phyloP scores from a whole-genome alignment of 1,284 basidiomycete genomes.

The Inonotus hispidus region DNA sequence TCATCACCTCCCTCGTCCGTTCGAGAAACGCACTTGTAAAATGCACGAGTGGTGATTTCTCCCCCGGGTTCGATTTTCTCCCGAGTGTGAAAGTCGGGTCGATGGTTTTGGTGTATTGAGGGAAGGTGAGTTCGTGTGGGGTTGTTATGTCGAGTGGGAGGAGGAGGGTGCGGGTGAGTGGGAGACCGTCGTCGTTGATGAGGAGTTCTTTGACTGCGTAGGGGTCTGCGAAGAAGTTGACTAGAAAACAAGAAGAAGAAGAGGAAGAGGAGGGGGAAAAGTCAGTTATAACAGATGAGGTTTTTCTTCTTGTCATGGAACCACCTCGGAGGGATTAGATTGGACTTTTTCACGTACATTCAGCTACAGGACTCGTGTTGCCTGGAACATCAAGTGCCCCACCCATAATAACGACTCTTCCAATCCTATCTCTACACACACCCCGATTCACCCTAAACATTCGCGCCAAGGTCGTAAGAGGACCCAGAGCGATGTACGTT shows the following conservation, averaged over 20 bases:
- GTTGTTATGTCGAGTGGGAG: slow-evolving; percentile 81
- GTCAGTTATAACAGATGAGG: background rate
- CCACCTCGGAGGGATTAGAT: too few species aligned
- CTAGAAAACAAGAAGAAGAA: slow-evolving; percentile 31
- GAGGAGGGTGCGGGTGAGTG: slow-evolving; percentile 62
- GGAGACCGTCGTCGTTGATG: slow-evolving; percentile 41
- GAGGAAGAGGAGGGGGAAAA: background rate
- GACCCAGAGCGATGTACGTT: slow-evolving; percentile 84
- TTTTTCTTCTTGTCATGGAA: background rate
- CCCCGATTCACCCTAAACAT: slow-evolving; percentile 56
- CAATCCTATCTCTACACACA: slow-evolving; percentile 55
- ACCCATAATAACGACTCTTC: slow-evolving; percentile 88
- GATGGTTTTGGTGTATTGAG: slow-evolving; percentile 46
- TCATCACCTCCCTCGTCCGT: slow-evolving; percentile 65
- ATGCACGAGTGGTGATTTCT: slow-evolving; percentile 53
- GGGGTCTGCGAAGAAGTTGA: slow-evolving; percentile 95
- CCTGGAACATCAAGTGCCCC: slow-evolving; percentile 93
- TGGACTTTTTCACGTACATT: too few species aligned
- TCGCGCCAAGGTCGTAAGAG: slow-evolving; percentile 81
- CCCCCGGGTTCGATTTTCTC: slow-evolving; percentile 37
- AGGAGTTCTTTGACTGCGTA: slow-evolving; percentile 72
- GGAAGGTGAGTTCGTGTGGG: slow-evolving; percentile 72
- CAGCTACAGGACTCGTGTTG: slow-evolving; percentile 79
- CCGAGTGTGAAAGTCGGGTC: slow-evolving; percentile 50
- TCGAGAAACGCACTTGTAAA: slow-evolving; percentile 81